Evolutionary conservation across 805 yeast genomes (phyloP), one percentile per base, ranked within the genome.

Genomic region (Peterozyma toletana): DNA sequence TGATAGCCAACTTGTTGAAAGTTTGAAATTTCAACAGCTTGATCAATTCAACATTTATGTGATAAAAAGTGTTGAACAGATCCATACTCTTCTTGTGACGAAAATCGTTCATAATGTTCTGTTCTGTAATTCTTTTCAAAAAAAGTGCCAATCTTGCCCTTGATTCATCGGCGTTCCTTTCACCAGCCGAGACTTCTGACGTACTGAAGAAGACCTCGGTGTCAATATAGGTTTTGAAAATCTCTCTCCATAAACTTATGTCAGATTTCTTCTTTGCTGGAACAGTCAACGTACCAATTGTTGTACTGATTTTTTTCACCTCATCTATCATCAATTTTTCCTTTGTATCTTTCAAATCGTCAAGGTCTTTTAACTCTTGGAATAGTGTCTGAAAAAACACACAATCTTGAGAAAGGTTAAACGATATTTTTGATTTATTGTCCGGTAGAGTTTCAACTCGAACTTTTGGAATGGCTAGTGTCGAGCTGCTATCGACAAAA

Each of bases 181-280:
- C 73, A 38, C 76, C 71, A 3, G 71, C 66, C 29, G 64, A 57
- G 33, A 54, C 54, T 44, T 78, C 83, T 48, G 73, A 67, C 36
- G 70, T 66, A 40, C 70, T 73, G 60, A 80, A 77, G 49, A 77
- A 83, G 30, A 84, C 75, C 49, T 83, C 84, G 18, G 77, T 71
- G 49, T 83, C 90, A 21, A 83, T 68, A 51, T 83, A 84, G 16
- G 73, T 58, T 52, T 71, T 75, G 61, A 84, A 83, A 9, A 84
- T 68, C 52, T 80, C 78, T 46, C 91, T 64, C 91, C 91, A 85
- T 9, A 68, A 66, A 52, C 79, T 80, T 60, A 83, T 62, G 54
- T 84, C 91, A 1, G 70, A 62, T 34, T 64, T 67, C 43, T 66
- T 69, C 37, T 57, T 57, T 33, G 62, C 60, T 0, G 81, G 77